These are phyloP conservation scores for Pyricularia pennisetigena DNA, from an alignment of 2,329 filamentous ascomycete species.

Conservation along the genomic window DNA sequence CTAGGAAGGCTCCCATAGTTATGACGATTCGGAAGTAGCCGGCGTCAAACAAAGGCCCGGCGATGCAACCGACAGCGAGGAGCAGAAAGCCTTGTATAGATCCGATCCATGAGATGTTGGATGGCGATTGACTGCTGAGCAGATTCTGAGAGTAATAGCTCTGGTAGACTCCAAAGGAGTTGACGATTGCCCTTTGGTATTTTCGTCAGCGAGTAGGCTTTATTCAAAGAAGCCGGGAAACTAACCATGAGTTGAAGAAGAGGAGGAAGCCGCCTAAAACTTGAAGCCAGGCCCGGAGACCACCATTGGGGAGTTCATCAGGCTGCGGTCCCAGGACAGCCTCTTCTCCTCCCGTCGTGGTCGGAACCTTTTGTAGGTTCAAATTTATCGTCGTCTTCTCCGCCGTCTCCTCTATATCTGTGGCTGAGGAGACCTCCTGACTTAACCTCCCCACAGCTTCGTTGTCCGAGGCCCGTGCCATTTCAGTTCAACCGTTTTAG, in stretches of 20 bases:
- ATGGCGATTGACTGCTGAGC: conserved; percentile 18
- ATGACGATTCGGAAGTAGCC: conserved; percentile 33
- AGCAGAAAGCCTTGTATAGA: conserved; percentile 36
- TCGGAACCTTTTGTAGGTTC: neutral
- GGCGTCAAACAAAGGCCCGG: conserved; percentile 36
- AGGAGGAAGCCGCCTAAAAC: conserved; percentile 40
- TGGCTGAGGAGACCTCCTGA: neutral
- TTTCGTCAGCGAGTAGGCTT: neutral
- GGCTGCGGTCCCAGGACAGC: neutral
- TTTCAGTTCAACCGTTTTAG: neutral
- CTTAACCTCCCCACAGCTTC: neutral
- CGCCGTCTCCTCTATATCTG: neutral
- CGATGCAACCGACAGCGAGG: conserved; percentile 27
- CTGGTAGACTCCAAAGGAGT: conserved; percentile 43
- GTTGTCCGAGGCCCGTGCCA: no score
- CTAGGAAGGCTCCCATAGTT: conserved; percentile 26
- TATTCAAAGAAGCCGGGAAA: neutral
- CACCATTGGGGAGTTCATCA: conserved; percentile 28
- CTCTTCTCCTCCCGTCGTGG: neutral
- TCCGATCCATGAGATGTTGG: conserved; percentile 33
- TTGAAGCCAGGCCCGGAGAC: conserved; percentile 44
- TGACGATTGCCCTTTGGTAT: conserved; percentile 22
- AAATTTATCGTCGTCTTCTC: neutral
- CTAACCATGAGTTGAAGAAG: conserved; percentile 43
- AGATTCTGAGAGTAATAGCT: conserved; percentile 35